phyloP scores from a whole-genome alignment of 345 rosid genomes.

The Euphorbia tirucalli region DNA sequence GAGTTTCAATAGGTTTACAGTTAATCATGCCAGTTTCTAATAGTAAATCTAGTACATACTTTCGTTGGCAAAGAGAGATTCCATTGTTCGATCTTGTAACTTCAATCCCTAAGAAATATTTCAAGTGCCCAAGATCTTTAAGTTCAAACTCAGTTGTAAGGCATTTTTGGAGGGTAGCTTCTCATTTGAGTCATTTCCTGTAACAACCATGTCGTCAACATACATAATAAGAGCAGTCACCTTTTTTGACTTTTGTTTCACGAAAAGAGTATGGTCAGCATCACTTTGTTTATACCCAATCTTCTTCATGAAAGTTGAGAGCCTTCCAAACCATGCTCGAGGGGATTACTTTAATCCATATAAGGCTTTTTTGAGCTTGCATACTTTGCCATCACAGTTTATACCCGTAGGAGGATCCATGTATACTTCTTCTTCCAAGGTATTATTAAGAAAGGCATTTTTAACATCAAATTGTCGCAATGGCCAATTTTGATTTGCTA shows the following conservation, averaged over 20 bases:
- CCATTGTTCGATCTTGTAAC: not conserved
- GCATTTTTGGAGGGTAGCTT: not conserved
- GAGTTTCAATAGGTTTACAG: not conserved
- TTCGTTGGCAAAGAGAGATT: not conserved
- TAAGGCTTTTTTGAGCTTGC: not conserved
- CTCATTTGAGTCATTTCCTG: not conserved
- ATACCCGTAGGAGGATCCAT: not conserved
- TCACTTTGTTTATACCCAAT: no score
- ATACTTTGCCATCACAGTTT: not conserved
- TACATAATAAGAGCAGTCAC: not conserved
- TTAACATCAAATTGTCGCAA: constrained; percentile 2
- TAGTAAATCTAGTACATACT: not conserved
- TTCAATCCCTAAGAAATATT: constrained; percentile 5
- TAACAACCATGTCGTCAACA: constrained; percentile 1
- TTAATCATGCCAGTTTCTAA: not conserved
- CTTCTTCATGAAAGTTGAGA: no score
- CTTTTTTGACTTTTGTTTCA: not conserved
- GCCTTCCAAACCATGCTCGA: not conserved
- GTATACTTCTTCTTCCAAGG: constrained; percentile 5
- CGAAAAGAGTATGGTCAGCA: no score
- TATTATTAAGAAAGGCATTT: not conserved
- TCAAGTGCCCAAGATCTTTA: not conserved
- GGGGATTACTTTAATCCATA: not conserved
- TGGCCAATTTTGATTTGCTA: not conserved
- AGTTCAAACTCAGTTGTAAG: not conserved